These are phyloP conservation scores for Phytopythium boreale DNA, from an alignment of 352 stramenopile species.

Conservation along the genomic window DNA sequence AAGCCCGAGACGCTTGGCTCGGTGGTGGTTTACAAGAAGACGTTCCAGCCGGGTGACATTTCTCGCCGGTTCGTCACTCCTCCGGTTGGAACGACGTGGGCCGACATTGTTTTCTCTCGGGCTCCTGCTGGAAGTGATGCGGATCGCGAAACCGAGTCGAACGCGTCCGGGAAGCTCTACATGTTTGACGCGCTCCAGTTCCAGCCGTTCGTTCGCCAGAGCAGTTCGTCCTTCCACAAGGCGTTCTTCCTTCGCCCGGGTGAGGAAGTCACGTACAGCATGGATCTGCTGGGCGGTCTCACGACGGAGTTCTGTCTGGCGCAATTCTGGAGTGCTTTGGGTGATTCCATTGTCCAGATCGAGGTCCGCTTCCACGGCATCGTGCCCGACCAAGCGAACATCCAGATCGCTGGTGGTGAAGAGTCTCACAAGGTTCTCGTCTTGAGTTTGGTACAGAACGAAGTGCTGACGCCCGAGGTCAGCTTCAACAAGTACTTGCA, in stretches of 20 bases:
- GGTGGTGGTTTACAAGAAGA: constrained; percentile 39
- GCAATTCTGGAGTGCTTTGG: constrained; percentile 89
- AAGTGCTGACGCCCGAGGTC: constrained; percentile 71
- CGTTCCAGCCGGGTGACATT: constrained; percentile 62
- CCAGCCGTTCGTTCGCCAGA: constrained; percentile 82
- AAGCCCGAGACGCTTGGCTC: constrained; percentile 60
- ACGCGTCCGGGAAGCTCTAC: constrained; percentile 67
- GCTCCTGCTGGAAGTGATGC: constrained; percentile 16
- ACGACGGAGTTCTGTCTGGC: constrained; percentile 88
- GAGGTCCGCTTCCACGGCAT: constrained; percentile 87
- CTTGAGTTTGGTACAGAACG: constrained; percentile 62
- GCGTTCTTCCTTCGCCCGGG: constrained; percentile 65
- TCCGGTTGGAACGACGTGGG: constrained; percentile 79
- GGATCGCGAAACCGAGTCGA: constrained; percentile 55
- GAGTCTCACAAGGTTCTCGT: constrained; percentile 78
- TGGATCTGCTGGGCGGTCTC: constrained; percentile 70
- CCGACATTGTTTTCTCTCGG: constrained; percentile 78
- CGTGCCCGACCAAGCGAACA: constrained; percentile 54
- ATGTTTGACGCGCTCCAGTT: constrained; percentile 91
- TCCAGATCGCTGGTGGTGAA: constrained; percentile 60
- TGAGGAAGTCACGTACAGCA: constrained; percentile 60
- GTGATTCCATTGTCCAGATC: constrained; percentile 75
- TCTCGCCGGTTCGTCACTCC: constrained; percentile 82
- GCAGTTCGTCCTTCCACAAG: constrained; percentile 63
- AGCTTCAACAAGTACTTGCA: constrained; percentile 85